Conservation (phyloP, 306 rosid genomes). For the Prunus mira region DNA sequence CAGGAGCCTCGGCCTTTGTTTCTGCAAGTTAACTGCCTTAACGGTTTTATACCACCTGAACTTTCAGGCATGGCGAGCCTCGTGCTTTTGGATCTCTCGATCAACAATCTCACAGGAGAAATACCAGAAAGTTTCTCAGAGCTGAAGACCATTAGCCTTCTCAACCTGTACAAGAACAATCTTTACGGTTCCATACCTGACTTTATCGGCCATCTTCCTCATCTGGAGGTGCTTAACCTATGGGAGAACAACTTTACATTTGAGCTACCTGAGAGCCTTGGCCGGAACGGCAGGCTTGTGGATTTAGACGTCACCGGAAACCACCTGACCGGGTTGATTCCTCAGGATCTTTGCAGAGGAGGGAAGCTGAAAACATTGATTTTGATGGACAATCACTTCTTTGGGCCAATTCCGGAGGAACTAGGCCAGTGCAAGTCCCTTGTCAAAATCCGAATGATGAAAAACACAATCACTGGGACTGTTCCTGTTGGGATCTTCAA, state of each 20-base stretch:
- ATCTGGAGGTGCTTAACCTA: slow-evolving; percentile 53
- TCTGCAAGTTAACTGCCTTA: slow-evolving; percentile 61
- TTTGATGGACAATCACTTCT: slow-evolving; percentile 53
- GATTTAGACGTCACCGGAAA: slow-evolving; percentile 54
- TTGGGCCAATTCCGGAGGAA: slow-evolving; percentile 62
- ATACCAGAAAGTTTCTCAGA: slow-evolving; percentile 52
- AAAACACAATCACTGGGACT: slow-evolving; percentile 52
- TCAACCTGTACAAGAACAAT: slow-evolving; percentile 56
- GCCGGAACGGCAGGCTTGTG: slow-evolving; percentile 49
- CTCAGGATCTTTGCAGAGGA: slow-evolving; percentile 61
- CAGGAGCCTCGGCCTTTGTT: slow-evolving; percentile 39
- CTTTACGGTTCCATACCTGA: slow-evolving; percentile 50
- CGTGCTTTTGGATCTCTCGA: slow-evolving; percentile 56
- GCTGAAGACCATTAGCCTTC: slow-evolving; percentile 47
- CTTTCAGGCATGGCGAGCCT: slow-evolving; percentile 59
- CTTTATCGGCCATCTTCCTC: slow-evolving; percentile 62
- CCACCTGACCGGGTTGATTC: slow-evolving; percentile 66
- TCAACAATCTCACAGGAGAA: slow-evolving; percentile 61
- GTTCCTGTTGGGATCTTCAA: slow-evolving; percentile 61
- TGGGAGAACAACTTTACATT: slow-evolving; percentile 80
- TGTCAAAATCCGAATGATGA: slow-evolving; percentile 35
- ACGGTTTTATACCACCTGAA: slow-evolving; percentile 56
- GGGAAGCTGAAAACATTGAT: slow-evolving; percentile 38
- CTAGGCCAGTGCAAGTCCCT: slow-evolving; percentile 61
- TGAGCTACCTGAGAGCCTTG: slow-evolving; percentile 60